These are phyloP conservation scores for Tirmania nivea DNA, from an alignment of 495 filamentous ascomycete genomes.

Conservation along the genomic window DNA sequence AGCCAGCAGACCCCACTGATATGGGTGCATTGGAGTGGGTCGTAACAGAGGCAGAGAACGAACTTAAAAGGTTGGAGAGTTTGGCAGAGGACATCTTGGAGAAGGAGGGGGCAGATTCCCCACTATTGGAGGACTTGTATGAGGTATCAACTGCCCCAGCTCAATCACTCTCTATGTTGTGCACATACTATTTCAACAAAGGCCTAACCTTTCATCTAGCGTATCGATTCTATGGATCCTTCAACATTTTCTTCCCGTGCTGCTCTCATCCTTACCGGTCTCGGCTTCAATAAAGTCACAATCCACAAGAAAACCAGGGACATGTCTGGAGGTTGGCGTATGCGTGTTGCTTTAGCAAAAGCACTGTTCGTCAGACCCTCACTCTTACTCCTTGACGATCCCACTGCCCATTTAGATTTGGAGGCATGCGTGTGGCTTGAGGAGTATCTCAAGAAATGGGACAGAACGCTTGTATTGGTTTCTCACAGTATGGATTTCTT, in stretches of 20 bases:
- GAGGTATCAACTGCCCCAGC: conserved; percentile 41
- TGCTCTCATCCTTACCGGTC: conserved; percentile 90
- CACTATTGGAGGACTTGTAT: conserved; percentile 83
- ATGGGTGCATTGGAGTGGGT: conserved; percentile 92
- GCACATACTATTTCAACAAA: neutral
- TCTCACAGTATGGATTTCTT: conserved; percentile 98
- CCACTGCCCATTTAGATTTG: conserved; percentile 96
- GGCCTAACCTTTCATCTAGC: conserved; percentile 33
- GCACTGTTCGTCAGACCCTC: conserved; percentile 97
- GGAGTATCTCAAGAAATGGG: conserved; percentile 99
- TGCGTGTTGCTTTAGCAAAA: conserved; percentile 95
- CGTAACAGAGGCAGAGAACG: conserved; percentile 80
- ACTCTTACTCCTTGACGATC: conserved; percentile 88
- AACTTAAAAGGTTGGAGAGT: conserved; percentile 73
- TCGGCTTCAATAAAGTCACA: conserved; percentile 93
- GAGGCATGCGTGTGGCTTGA: conserved; percentile 99
- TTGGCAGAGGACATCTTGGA: conserved; percentile 79
- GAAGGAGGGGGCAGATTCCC: conserved; percentile 71
- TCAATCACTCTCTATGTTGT: neutral
- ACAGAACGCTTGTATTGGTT: conserved; percentile 87
- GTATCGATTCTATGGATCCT: conserved; percentile 97
- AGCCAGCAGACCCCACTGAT: conserved; percentile 79
- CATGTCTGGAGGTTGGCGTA: conserved; percentile 99
- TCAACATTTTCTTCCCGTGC: conserved; percentile 98
- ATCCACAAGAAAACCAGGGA: conserved; percentile 99